phyloP scores from a whole-genome alignment of 1,284 basidiomycete genomes.

The Schizopora paradoxa region DNA sequence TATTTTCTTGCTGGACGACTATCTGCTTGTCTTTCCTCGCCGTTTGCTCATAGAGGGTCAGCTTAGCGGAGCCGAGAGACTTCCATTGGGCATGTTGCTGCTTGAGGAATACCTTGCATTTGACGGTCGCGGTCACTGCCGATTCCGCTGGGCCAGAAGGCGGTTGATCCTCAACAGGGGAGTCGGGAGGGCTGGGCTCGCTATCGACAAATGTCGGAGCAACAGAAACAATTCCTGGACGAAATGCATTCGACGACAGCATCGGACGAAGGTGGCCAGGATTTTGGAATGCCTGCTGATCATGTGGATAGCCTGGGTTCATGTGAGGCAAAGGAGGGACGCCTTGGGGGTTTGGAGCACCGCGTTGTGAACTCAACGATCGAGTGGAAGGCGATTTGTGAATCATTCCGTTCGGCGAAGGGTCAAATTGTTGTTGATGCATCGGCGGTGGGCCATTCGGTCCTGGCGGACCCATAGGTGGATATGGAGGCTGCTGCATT shows the following conservation, averaged over 20 bases:
- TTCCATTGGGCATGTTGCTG: constrained; percentile 98
- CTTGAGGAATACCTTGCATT: constrained; percentile 97
- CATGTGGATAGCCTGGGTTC: constrained; percentile 30
- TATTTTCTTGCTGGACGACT: constrained; percentile 87
- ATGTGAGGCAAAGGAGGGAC: constrained; percentile 40
- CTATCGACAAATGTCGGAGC: constrained; percentile 43
- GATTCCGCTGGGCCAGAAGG: constrained; percentile 67
- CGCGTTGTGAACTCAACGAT: constrained; percentile 54
- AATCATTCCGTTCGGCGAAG: constrained; percentile 34
- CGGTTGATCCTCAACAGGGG: constrained; percentile 56
- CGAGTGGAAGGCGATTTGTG: constrained; percentile 56
- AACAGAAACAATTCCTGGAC: constrained; percentile 44
- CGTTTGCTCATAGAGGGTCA: constrained; percentile 82
- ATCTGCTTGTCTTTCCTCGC: constrained; percentile 92
- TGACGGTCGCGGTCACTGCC: constrained; percentile 87
- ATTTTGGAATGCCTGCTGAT: constrained; percentile 28
- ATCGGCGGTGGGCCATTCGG: constrained; percentile 20
- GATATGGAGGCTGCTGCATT: no score
- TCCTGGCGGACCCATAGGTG: constrained; percentile 15
- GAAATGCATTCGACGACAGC: constrained; percentile 57
- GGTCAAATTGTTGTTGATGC: constrained; percentile 35
- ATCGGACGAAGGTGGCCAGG: constrained; percentile 37
- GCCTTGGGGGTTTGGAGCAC: constrained; percentile 34
- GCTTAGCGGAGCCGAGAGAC: constrained; percentile 80
- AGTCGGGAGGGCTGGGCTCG: constrained; percentile 72